Evolutionary conservation across 1,284 basidiomycete genomes (phyloP).

Genomic region (Tylopilus sp.): DNA sequence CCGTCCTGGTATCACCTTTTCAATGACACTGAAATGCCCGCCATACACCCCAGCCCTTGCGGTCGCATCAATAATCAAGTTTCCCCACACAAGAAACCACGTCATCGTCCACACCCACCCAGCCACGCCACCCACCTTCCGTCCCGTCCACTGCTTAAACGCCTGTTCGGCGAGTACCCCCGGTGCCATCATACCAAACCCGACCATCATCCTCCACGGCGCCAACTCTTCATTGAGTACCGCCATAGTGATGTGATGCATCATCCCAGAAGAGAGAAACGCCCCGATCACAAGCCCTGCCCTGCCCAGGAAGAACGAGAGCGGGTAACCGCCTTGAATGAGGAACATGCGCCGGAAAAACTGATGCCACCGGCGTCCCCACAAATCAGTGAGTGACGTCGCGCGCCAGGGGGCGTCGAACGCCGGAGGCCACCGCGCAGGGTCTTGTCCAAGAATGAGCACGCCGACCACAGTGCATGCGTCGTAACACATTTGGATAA

Average conservation of each 20-base stretch:
- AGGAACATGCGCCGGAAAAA: constrained; percentile 40
- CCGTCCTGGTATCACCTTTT: constrained; percentile 24
- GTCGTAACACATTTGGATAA: constrained; percentile 55
- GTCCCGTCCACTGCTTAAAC: constrained; percentile 45
- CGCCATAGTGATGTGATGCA: constrained; percentile 65
- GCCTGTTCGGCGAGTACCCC: constrained; percentile 59
- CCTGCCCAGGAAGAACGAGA: constrained; percentile 51
- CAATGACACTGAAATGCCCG: constrained; percentile 20
- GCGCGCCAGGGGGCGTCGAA: constrained; percentile 50
- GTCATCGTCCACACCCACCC: constrained; percentile 62
- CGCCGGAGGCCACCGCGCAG: constrained; percentile 48
- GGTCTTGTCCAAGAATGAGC: constrained; percentile 44
- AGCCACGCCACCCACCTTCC: constrained; percentile 50
- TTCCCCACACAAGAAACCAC: constrained; percentile 60
- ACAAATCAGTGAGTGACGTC: constrained; percentile 51
- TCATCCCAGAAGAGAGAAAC: constrained; percentile 64
- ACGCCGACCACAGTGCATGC: constrained; percentile 54
- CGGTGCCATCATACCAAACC: constrained; percentile 65
- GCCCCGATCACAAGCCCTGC: constrained; percentile 60
- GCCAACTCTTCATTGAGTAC: constrained; percentile 62
- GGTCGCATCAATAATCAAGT: constrained; percentile 62
- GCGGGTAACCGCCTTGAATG: constrained; percentile 45
- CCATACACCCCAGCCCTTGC: constrained; percentile 54
- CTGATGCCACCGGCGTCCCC: constrained; percentile 58
- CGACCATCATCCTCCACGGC: constrained; percentile 53